Evolutionary conservation across 768 basidiomycete genomes (phyloP).

Genomic region (Clathrus columnatus): DNA sequence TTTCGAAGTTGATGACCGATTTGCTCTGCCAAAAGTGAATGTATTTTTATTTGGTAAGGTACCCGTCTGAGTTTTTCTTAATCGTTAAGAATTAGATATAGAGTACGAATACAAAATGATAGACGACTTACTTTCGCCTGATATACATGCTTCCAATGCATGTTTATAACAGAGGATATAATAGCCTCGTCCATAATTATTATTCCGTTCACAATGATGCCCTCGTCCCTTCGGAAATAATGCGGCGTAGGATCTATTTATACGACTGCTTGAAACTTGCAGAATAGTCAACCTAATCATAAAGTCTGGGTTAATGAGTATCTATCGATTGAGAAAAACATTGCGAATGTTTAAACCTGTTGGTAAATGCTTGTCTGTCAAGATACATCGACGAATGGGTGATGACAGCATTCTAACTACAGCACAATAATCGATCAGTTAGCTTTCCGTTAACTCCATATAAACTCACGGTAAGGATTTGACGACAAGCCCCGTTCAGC

Average conservation of each 20-base stretch:
- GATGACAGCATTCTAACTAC: slow-evolving; percentile 65
- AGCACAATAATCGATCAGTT: slow-evolving; percentile 10
- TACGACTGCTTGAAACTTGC: slow-evolving; percentile 11
- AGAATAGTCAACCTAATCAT: slow-evolving; percentile 45
- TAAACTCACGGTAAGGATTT: slow-evolving; percentile 60
- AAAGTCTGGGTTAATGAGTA: slow-evolving; percentile 39
- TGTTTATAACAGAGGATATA: slow-evolving; percentile 58
- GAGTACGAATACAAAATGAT: background rate
- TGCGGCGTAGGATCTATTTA: slow-evolving; percentile 21
- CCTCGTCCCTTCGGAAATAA: slow-evolving; percentile 56
- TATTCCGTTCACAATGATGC: slow-evolving; percentile 49
- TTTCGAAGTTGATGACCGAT: slow-evolving; percentile 60
- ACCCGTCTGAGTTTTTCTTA: slow-evolving; percentile 4
- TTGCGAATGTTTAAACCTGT: slow-evolving; percentile 33
- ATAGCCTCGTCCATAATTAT: slow-evolving; percentile 34
- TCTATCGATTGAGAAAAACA: background rate
- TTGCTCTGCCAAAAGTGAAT: slow-evolving; percentile 42
- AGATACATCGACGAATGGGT: slow-evolving; percentile 48
- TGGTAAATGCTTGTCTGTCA: slow-evolving; percentile 46
- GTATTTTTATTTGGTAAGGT: slow-evolving; percentile 25
- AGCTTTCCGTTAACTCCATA: too few relatives aligned
- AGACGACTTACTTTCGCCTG: slow-evolving; percentile 25
- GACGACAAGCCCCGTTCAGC: slow-evolving; percentile 63
- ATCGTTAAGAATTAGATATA: background rate
- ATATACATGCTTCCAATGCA: slow-evolving; percentile 31